Percentiles rank a stretch among this genome's conserved stretches.
Evolutionary conservation across 2,329 filamentous ascomycete species (phyloP).

Genomic region (Xylariaceae sp.): DNA sequence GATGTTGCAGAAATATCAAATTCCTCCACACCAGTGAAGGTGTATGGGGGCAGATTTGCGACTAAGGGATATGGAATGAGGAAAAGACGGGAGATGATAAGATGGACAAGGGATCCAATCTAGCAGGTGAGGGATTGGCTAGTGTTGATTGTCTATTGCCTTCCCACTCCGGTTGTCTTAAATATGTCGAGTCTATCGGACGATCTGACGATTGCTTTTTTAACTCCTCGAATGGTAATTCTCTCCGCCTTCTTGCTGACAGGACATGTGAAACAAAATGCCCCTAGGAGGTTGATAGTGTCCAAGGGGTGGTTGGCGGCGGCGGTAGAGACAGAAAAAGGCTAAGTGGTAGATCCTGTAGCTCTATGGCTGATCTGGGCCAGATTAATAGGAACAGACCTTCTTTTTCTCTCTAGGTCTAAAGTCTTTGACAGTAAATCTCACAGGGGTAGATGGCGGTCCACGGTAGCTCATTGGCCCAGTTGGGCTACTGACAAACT

Average conservation of each 20-base stretch:
- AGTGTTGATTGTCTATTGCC: constrained; percentile 13
- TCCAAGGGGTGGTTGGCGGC: constrained; percentile 14
- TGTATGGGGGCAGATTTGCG: constrained; percentile 15
- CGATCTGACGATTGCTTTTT: constrained; percentile 21
- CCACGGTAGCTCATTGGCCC: constrained; percentile 28
- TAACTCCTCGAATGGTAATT: too few species aligned
- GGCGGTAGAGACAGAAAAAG: constrained; percentile 19
- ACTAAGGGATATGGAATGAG: constrained; percentile 5
- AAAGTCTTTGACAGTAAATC: constrained; percentile 29
- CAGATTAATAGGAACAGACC: constrained; percentile 29
- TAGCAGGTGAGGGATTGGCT: constrained; percentile 13
- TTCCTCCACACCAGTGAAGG: constrained; percentile 4
- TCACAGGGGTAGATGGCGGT: constrained; percentile 24
- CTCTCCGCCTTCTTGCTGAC: constrained; percentile 13
- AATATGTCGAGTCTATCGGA: constrained; percentile 22
- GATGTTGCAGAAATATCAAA: constrained; percentile 25
- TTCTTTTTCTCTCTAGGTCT: constrained; percentile 26
- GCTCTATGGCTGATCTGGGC: constrained; percentile 18
- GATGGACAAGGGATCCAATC: constrained; percentile 8
- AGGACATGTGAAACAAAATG: constrained; percentile 26
- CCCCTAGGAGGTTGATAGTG: constrained; percentile 14
- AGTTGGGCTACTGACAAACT: constrained; percentile 29
- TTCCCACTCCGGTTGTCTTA: constrained; percentile 26
- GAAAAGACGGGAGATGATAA: constrained; percentile 6
- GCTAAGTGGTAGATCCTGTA: constrained; percentile 23